Conservation (phyloP, 2,329 filamentous ascomycete genomes). For the Juglanconis sp. region DNA sequence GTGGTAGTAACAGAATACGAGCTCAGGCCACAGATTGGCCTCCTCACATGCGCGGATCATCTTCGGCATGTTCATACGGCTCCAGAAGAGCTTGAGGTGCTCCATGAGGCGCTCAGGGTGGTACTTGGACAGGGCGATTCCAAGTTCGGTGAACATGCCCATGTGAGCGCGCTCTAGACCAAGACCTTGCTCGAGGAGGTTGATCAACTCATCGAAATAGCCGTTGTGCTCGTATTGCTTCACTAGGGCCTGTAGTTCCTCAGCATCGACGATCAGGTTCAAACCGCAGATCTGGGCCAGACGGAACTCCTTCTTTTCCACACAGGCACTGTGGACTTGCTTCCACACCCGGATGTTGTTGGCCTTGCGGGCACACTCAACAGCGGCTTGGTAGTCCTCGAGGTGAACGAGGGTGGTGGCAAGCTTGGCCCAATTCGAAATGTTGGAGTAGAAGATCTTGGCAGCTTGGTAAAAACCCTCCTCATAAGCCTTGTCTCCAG, state of each 20-base stretch:
- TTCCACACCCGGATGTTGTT: conserved; percentile 99
- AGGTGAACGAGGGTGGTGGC: conserved; percentile 97
- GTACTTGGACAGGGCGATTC: conserved; percentile 89
- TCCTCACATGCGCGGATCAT: conserved; percentile 92
- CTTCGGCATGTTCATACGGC: conserved; percentile 95
- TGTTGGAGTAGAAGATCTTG: conserved; percentile 98
- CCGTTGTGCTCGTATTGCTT: conserved; percentile 96
- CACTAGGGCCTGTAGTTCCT: conserved; percentile 88
- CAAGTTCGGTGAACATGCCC: conserved; percentile 94
- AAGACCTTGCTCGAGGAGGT: conserved; percentile 88
- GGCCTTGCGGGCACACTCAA: conserved; percentile 95
- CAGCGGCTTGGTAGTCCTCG: conserved; percentile 93
- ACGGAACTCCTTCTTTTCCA: conserved; percentile 97
- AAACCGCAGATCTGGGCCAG: conserved; percentile 98
- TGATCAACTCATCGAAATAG: conserved; percentile 97
- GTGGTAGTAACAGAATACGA: conserved; percentile 97
- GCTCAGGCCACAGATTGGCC: conserved; percentile 92
- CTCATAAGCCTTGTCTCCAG: conserved; percentile 94
- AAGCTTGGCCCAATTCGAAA: conserved; percentile 99
- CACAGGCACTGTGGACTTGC: conserved; percentile 94
- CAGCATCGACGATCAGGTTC: conserved; percentile 95
- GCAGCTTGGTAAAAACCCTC: conserved; percentile 93
- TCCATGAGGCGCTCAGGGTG: conserved; percentile 97
- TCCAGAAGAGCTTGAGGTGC: conserved; percentile 98
- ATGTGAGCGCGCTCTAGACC: conserved; percentile 90